Conservation (phyloP, 208 protist genomes). For the Crithidia bombi region DNA sequence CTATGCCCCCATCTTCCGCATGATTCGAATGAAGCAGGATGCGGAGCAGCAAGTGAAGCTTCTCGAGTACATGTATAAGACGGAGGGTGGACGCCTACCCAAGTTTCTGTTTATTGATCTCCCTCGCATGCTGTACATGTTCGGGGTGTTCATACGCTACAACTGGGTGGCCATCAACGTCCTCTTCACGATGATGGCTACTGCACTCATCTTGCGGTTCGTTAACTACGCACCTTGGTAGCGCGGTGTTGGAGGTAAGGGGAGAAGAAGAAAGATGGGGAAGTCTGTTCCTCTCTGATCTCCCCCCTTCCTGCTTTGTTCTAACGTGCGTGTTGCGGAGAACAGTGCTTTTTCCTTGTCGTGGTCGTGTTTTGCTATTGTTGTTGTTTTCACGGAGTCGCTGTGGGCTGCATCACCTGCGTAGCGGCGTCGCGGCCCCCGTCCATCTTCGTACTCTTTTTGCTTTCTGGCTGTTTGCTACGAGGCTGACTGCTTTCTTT, state of each 20-base stretch:
- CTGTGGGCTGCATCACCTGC: too few relatives aligned
- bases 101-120: constrained; percentile 91
- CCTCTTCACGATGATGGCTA: constrained; percentile 53
- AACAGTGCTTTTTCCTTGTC: too few relatives aligned
- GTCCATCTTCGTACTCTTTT: too few relatives aligned
- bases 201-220: constrained; percentile 45
- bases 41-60: constrained; percentile 71
- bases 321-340: too few relatives aligned
- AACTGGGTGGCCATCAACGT: constrained; percentile 88
- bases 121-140: constrained; percentile 86
- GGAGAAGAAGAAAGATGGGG: not conserved
- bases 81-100: constrained; percentile 71
- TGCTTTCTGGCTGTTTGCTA: too few relatives aligned
- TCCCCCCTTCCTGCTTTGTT: too few relatives aligned
- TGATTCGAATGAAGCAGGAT: constrained; percentile 68
- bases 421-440: too few relatives aligned
- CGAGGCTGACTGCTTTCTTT: too few relatives aligned
- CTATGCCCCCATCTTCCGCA: constrained; percentile 90
- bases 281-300: not conserved
- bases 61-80: constrained; percentile 73
- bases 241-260: not conserved
- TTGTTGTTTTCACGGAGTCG: too few relatives aligned
- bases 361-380: too few relatives aligned
- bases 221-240: constrained; percentile 30
- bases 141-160: constrained; percentile 85